Evolutionary conservation across 768 basidiomycete genomes (phyloP).

Genomic region (Pleurotus platypus): DNA sequence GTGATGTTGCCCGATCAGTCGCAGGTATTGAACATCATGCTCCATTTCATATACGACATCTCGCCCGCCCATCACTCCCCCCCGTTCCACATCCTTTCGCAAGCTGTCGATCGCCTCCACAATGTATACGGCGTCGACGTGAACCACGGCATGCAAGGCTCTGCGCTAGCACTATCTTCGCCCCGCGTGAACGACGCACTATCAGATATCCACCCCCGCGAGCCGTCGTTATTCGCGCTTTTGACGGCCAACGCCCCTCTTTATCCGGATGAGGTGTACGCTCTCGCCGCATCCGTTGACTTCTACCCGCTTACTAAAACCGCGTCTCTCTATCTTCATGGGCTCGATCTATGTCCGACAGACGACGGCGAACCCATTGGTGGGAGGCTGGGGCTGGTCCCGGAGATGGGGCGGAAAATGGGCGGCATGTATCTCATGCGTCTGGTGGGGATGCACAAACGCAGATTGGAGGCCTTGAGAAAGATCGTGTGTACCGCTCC

Average conservation of each 20-base stretch:
- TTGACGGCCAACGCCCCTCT: neutral
- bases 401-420: neutral
- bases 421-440: neutral
- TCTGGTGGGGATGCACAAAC: neutral
- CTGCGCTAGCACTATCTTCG: neutral
- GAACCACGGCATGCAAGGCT: neutral
- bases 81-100: neutral
- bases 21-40: neutral
- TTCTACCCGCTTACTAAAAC: neutral
- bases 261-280: conserved; percentile 1
- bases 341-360: neutral
- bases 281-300: neutral
- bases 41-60: conserved; percentile 2
- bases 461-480: neutral
- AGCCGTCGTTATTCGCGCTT: neutral
- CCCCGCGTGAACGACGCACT: neutral
- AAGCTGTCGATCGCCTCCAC: neutral
- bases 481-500: neutral
- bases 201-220: neutral
- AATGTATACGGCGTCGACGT: neutral
- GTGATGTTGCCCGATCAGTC: neutral
- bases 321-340: neutral
- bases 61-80: conserved; percentile 1
- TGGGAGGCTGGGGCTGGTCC: neutral
- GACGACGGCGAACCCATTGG: neutral